Evolutionary conservation across 1,284 basidiomycete species (phyloP).

Genomic region (Moesziomyces antarcticus): DNA sequence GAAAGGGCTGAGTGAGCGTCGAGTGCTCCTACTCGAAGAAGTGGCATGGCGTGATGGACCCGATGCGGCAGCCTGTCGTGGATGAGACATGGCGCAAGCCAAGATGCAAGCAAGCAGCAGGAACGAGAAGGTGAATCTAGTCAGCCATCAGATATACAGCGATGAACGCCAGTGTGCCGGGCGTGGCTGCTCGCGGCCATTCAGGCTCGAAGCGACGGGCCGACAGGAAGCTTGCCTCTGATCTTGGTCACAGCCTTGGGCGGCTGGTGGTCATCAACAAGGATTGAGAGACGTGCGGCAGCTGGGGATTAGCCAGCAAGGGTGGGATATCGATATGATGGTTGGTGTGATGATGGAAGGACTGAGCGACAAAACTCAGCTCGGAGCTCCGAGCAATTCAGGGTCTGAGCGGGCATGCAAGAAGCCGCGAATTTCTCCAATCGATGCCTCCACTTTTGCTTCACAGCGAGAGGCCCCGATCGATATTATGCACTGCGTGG

Average conservation of each 20-base stretch:
- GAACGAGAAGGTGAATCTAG: not conserved
- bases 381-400: too few species aligned
- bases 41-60: slow-evolving; percentile 4
- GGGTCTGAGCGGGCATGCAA: too few species aligned
- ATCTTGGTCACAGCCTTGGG: not conserved
- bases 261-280: not conserved
- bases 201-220: not conserved
- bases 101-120: not conserved
- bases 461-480: too few species aligned
- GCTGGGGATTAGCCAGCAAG: too few species aligned
- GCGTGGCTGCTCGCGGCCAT: not conserved
- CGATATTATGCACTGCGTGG: too few species aligned
- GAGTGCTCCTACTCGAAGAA: not conserved
- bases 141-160: not conserved
- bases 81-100: slow-evolving; percentile 12
- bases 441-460: too few species aligned
- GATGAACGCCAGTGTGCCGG: not conserved
- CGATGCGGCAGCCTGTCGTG: slow-evolving; percentile 14
- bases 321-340: too few species aligned
- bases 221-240: not conserved
- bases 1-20: slow-evolving; percentile 1
- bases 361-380: too few species aligned
- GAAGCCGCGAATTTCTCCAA: too few species aligned
- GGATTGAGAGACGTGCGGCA: not conserved
- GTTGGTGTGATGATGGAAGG: too few species aligned